These are phyloP conservation scores for Backusella circina DNA, from an alignment of 192 early-diverging fungal species.

Conservation along the genomic window DNA sequence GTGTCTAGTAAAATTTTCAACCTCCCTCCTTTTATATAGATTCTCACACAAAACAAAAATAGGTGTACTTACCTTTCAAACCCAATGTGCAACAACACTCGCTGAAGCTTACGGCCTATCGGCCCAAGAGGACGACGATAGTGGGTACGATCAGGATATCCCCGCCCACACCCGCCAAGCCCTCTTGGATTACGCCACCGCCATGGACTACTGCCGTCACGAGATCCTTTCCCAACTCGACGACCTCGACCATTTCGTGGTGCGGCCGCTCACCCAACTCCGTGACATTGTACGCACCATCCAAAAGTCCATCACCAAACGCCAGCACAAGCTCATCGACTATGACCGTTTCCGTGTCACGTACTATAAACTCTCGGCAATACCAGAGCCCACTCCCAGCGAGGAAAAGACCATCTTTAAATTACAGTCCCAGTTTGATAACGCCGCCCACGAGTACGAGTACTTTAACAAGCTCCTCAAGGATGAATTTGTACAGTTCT, in stretches of 20 bases:
- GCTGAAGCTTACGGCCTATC: not conserved
- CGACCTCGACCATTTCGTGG: slow-evolving; percentile 68
- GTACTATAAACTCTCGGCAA: slow-evolving; percentile 72
- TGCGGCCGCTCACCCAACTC: slow-evolving; percentile 70
- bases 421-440: slow-evolving; percentile 66
- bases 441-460: slow-evolving; percentile 78
- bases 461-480: slow-evolving; percentile 77
- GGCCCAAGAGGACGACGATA: slow-evolving; percentile 43
- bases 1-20: slow-evolving; percentile 5
- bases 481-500: slow-evolving; percentile 69
- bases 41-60: too few species aligned
- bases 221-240: slow-evolving; percentile 59
- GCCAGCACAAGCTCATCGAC: slow-evolving; percentile 88
- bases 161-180: slow-evolving; percentile 39
- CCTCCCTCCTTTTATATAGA: too few species aligned
- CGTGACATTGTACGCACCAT: slow-evolving; percentile 69
- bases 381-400: slow-evolving; percentile 51
- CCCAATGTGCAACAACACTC: slow-evolving; percentile 2
- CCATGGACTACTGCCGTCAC: slow-evolving; percentile 42
- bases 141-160: slow-evolving; percentile 28
- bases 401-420: slow-evolving; percentile 65
- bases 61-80: slow-evolving; percentile 17
- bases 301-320: slow-evolving; percentile 80
- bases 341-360: slow-evolving; percentile 77
- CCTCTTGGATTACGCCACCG: slow-evolving; percentile 45